Base-by-base conservation (phyloP, 192 early-diverging fungal genomes). In the Pilobolus umbonatus region DNA sequence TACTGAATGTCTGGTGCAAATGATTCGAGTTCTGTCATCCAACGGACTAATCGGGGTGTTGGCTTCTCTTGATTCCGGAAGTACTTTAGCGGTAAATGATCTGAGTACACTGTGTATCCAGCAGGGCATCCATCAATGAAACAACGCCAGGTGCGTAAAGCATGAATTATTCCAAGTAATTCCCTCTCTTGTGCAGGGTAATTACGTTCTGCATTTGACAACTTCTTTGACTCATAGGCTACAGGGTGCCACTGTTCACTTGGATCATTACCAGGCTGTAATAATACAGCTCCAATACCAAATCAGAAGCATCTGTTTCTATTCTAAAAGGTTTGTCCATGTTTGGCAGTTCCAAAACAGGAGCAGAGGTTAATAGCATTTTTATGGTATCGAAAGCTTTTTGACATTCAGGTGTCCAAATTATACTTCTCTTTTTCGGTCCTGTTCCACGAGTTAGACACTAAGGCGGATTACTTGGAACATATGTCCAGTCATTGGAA, bases 221-320 rank as follows among this genome's bases (percentile, higher is more conserved):
- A 39, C 32, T 73, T 73, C 26, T 57, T 51, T 1, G 65, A 67
- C 35, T 65, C 60, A 54, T 54, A 72, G 4, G 65, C 71, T 0
- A 67, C 43, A 3, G 71, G 71, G 9, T 51, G 55, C 15, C 75
- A 40, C 4, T 19, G 15, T 17, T 25, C 43, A 14, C 26, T 11
- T 4, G 21, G 10, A 25, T 55, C 22, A 1, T 55, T 1, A 28
- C 42, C 57, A 39, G 48, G 32, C 24, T 61, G 60, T 5, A 48
- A 9, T 10, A 61, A 29, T 4, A 61, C 36, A 5, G 49, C 39
- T 3, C 49, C 60, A 5, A 40, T 14, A 3, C 36, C 48, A 40
- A 61, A 15, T 61, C 49, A 0, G 48, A 61, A 11, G 36, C 48
- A 30, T 61, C 48, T 5, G 24, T 42, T 31, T 61, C 60, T 9